Base-by-base conservation (phyloP, 2,329 filamentous ascomycete genomes). In the Ilyonectria destructans region DNA sequence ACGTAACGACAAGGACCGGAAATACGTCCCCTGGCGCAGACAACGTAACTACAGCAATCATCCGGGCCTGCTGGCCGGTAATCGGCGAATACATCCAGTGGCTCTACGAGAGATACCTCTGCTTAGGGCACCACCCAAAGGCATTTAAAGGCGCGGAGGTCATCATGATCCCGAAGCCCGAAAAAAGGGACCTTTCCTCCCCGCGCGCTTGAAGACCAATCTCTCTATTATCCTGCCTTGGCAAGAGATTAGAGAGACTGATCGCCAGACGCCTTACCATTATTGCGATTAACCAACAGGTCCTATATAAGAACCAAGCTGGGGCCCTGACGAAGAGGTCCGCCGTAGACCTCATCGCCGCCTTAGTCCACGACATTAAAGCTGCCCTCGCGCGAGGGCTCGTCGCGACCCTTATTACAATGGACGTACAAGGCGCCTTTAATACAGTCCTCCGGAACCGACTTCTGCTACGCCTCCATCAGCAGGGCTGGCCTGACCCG, bases 91-190 rank as follows among this genome's bases (percentile, higher is more conserved):
- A 63, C 49, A 35, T 71, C 23, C 43, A 43, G 10, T 29, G 46
- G n/a, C 63, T 76, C 9, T 75, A 67, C 59, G n/a, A 68, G 49
- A 56, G 58, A 21, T 72, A 59, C 58, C 66, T 75, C 3, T 9
- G 23, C 10, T 52, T 70, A 29, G 68, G 74, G 21, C 59, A 74
- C 45, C 59, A 76, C 58, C 74, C 70, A 5, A 67, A 55, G 46
- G 58, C 61, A 9, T 76, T 74, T 23, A 65, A 64, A 45, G 33
- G 71, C 19, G 71, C 68, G 10, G 72, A 75, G 54, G 69, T 77
- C 2, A 62, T 76, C 8, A 75, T 77, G 26, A 74, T 78, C 54
- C 56, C 64, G 2, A 78, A 77, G 63, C 71, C 65, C 1, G 64
- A 70, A 15, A 70, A 69, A 15, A 64, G 71, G 55, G 62, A 77